These are phyloP conservation scores for Fonsecaea multimorphosa DNA, from an alignment of 2,329 filamentous ascomycete species.

Conservation along the genomic window DNA sequence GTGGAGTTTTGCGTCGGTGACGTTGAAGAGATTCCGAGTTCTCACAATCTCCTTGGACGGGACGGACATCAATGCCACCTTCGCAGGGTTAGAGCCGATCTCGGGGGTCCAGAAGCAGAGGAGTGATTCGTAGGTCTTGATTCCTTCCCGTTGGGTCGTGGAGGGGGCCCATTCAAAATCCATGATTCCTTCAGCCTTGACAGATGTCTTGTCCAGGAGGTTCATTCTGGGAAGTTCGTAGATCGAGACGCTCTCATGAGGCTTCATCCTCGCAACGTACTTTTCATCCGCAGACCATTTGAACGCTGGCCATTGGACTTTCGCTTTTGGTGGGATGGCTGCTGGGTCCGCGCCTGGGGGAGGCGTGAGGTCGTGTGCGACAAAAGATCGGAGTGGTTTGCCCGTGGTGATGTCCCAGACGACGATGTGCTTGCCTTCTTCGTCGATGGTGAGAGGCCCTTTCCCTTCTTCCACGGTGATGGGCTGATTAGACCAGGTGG, in stretches of 20 bases:
- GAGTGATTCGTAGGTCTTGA: conserved; percentile 93
- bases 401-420: conserved; percentile 95
- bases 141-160: conserved; percentile 76
- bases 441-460: conserved; percentile 83
- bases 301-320: conserved; percentile 97
- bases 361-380: conserved; percentile 74
- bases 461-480: conserved; percentile 89
- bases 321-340: conserved; percentile 77
- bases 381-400: conserved; percentile 90
- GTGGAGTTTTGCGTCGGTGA: conserved; percentile 95
- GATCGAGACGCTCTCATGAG: conserved; percentile 85
- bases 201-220: conserved; percentile 83
- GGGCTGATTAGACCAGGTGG: conserved; percentile 94
- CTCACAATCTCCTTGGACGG: conserved; percentile 93
- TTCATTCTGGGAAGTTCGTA: conserved; percentile 91
- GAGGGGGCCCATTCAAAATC: conserved; percentile 98
- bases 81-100: conserved; percentile 95
- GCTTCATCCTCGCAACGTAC: conserved; percentile 90
- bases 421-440: conserved; percentile 99
- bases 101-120: conserved; percentile 99
- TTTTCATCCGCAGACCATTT: conserved; percentile 99
- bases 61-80: conserved; percentile 94
- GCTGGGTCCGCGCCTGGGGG: conserved; percentile 65
- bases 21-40: conserved; percentile 96
- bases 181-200: conserved; percentile 96